Evolutionary conservation across 2,329 filamentous ascomycete species (phyloP), one percentile per base, ranked within the genome.

Genomic region (Gremmenia infestans): DNA sequence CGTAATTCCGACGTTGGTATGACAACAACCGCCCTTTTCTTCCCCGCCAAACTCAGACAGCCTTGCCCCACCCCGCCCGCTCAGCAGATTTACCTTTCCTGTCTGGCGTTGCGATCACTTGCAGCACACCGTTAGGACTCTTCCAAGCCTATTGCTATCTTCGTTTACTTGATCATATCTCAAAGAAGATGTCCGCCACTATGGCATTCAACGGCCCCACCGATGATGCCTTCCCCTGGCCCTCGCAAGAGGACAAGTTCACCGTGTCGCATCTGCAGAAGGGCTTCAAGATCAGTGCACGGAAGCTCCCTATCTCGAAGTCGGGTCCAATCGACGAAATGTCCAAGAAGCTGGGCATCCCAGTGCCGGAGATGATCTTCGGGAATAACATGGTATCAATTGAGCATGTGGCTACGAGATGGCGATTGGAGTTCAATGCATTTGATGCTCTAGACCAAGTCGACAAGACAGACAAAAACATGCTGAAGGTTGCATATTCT

Each of bases 351-450:
- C 80, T 99, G 53, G 86, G 86, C 32, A 97, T 99, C 69, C 85
- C 93, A 17, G 84, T 93, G 42, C 94, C 94, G 8, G 94, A 99
- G 76, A 99, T 99, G 94, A 99, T 99, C 63, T 99, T 99, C 70
- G 94, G 94, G 59, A 92, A 99, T 77, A 99, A 99, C 72, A 77
- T 88, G 56, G 86, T 96, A 42, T 76, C 82, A 6, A 80, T 99
- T 58, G 78, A 85, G 52, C 91, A 97, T 74, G 60, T 75, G n/a
- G 79, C 81, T 19, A 85, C 81, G n/a, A 83, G 85, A 46, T 99
- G 91, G 91, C 77, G 78, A 46, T 78, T 97, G 60, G 75, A 80
- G 52, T 99, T 97, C 78, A 87, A 87, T 70, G 88, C 94, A 22
- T 88, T 85, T 65, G 90, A 93, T 70, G 94, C 93, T 23, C 80